Conservation (phyloP, 129 eudicot genomes). For the Pittosporum tobira region DNA sequence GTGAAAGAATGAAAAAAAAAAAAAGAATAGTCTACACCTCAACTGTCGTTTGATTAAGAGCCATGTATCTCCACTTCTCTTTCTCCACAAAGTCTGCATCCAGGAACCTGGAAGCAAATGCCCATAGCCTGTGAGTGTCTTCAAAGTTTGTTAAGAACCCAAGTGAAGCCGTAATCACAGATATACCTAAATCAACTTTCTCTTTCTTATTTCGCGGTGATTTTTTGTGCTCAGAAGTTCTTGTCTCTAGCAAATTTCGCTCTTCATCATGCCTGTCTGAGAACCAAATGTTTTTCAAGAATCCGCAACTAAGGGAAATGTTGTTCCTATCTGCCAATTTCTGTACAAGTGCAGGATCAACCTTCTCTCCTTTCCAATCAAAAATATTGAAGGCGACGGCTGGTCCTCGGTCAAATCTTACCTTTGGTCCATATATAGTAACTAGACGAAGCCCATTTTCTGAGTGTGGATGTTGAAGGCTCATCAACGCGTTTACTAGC, state of each 20-base stretch:
- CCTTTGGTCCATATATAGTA: constrained; percentile 63
- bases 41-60: constrained; percentile 69
- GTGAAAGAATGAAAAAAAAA: constrained; percentile 19
- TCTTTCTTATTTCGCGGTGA: constrained; percentile 23
- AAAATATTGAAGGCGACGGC: constrained; percentile 62
- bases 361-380: constrained; percentile 77
- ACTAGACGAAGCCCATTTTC: constrained; percentile 47
- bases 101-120: constrained; percentile 56
- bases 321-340: constrained; percentile 61
- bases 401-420: constrained; percentile 58
- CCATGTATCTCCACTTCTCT: constrained; percentile 88
- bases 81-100: constrained; percentile 97
- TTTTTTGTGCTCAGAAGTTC: background rate
- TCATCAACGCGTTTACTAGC: constrained; percentile 56
- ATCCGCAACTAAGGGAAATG: constrained; percentile 42
- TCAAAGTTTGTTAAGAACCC: constrained; percentile 70
- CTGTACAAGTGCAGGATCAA: constrained; percentile 68
- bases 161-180: constrained; percentile 52
- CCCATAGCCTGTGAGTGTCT: constrained; percentile 70
- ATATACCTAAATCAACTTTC: constrained; percentile 23
- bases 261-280: constrained; percentile 33
- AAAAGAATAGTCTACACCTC: constrained; percentile 36
- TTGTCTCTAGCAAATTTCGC: constrained; percentile 29
- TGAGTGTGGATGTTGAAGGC: constrained; percentile 57
- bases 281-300: constrained; percentile 37